Percentiles rank a stretch among this genome's conserved stretches.
Evolutionary conservation across 106 monocot species (phyloP).

Genomic region (Hemerocallis citrina): DNA sequence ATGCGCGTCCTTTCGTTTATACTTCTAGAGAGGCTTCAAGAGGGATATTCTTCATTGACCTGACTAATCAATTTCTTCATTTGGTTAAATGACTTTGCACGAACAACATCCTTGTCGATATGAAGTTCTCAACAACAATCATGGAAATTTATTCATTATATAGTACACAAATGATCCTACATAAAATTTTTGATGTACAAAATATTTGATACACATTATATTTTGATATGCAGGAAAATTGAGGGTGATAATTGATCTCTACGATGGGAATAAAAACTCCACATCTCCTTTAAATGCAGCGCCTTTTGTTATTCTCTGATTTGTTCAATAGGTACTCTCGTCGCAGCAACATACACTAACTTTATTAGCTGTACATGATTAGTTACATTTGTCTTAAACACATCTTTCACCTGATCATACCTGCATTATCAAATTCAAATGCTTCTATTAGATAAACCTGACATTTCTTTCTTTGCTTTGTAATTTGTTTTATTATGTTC

Average conservation of each 20-base stretch:
- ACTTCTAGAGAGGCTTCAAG: too few species aligned
- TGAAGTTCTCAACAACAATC: not conserved
- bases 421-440: not conserved
- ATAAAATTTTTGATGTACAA: not conserved
- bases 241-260: not conserved
- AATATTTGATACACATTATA: not conserved
- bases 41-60: too few species aligned
- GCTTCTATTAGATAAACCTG: not conserved
- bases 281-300: not conserved
- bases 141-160: not conserved
- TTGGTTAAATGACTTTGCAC: too few species aligned
- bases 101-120: not conserved
- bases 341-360: not conserved
- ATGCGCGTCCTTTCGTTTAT: too few species aligned
- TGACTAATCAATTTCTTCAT: too few species aligned
- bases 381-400: not conserved
- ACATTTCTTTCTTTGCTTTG: not conserved
- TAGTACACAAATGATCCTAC: not conserved
- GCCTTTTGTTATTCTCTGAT: not conserved
- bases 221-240: not conserved
- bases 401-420: not conserved
- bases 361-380: slow-evolving; percentile 1
- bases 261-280: not conserved
- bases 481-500: too few species aligned
- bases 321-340: too few species aligned